phyloP scores from a whole-genome alignment of 176 grass and related monocot species.

The Thalia dealbata region DNA sequence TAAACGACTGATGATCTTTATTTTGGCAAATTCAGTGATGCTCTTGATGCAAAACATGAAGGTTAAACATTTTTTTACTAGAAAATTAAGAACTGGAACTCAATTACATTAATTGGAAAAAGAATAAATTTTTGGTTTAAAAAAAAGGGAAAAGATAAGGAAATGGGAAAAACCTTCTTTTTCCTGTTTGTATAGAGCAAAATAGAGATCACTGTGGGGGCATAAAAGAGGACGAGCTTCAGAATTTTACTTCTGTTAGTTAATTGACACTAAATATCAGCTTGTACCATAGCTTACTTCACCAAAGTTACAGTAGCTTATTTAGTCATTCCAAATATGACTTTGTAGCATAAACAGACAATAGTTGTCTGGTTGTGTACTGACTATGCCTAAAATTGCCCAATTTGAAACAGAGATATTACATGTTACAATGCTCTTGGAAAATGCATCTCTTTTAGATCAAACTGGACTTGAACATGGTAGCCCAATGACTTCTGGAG shows the following conservation, averaged over 20 bases:
- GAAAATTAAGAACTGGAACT: neutral
- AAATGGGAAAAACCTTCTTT: too few relatives aligned
- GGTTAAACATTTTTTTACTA: neutral
- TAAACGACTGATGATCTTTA: neutral
- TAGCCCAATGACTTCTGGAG: conserved; percentile 18
- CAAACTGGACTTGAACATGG: conserved; percentile 15
- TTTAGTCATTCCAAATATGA: conserved; percentile 16
- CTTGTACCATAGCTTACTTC: conserved; percentile 9
- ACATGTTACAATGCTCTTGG: conserved; percentile 15
- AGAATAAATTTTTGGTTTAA: too few relatives aligned
- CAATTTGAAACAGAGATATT: conserved; percentile 15
- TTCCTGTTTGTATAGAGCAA: too few relatives aligned
- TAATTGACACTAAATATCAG: neutral
- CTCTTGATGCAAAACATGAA: neutral
- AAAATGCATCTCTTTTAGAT: conserved; percentile 22
- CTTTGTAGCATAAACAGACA: conserved; percentile 2
- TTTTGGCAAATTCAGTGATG: neutral
- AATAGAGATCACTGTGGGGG: too few relatives aligned
- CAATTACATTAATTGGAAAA: neutral
- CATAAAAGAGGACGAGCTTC: too few relatives aligned
- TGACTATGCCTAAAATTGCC: conserved; percentile 27
- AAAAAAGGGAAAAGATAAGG: too few relatives aligned
- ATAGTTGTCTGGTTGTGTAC: conserved; percentile 22
- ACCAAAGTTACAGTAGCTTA: too few relatives aligned
- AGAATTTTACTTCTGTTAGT: neutral